phyloP scores from a whole-genome alignment of 1,284 basidiomycete species.

The Flammula alnicola region DNA sequence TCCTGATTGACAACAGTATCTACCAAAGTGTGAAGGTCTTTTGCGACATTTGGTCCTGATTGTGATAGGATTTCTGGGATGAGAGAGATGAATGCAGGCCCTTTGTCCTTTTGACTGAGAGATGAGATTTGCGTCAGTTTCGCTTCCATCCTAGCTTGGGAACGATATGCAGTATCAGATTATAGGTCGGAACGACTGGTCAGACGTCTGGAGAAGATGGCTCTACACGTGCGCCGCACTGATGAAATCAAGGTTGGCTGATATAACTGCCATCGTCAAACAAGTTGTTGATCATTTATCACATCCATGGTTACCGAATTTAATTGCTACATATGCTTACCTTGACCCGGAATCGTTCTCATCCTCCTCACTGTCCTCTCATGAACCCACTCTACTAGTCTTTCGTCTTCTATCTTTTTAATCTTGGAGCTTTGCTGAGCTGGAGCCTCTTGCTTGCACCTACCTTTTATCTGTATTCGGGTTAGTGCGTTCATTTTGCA shows the following conservation, averaged over 20 bases:
- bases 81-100: constrained; percentile 70
- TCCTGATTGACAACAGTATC: constrained; percentile 82
- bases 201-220: not conserved
- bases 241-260: constrained; percentile 6
- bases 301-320: constrained; percentile 20
- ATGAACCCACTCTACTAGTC: no score
- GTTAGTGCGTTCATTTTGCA: not conserved
- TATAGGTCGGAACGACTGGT: not conserved
- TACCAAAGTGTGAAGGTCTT: constrained; percentile 69
- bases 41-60: constrained; percentile 48
- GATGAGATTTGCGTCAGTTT: constrained; percentile 64
- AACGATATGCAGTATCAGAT: constrained; percentile 9
- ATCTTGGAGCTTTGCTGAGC: constrained; percentile 15
- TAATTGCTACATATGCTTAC: constrained; percentile 1
- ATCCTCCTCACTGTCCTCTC: not conserved
- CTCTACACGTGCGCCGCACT: not conserved
- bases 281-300: not conserved
- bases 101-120: constrained; percentile 84
- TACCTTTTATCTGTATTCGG: constrained; percentile 1
- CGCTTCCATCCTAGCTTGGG: constrained; percentile 54
- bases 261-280: constrained; percentile 3
- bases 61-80: constrained; percentile 61
- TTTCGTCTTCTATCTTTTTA: constrained; percentile 2
- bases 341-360: not conserved
- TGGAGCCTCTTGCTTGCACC: constrained; percentile 17